Conservation (phyloP, 2,329 filamentous ascomycete species). For the Xylariaceae sp. region DNA sequence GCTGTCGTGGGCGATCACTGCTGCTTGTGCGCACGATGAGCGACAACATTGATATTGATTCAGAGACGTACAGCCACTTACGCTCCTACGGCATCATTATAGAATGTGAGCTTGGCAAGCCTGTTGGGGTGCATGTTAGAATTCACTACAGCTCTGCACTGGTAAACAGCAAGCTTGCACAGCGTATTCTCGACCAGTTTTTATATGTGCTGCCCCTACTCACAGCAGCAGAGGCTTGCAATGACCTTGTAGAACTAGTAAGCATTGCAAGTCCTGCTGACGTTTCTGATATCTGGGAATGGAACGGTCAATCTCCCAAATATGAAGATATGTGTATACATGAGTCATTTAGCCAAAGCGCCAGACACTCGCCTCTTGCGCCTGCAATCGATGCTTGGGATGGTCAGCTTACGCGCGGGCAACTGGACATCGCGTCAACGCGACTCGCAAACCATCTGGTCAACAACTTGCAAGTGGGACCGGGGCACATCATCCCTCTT, state of each 20-base stretch:
- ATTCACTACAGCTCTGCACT: too few relatives aligned
- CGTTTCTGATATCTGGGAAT: not conserved
- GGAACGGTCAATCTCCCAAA: conserved; percentile 4
- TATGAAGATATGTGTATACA: not conserved
- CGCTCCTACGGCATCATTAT: too few relatives aligned
- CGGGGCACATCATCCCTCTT: conserved; percentile 4
- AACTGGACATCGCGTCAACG: conserved; percentile 1
- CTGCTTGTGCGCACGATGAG: too few relatives aligned
- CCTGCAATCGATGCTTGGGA: conserved; percentile 14
- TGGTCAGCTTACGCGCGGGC: conserved; percentile 4
- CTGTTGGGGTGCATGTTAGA: too few relatives aligned
- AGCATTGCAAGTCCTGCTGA: conserved; percentile 2
- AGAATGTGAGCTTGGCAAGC: too few relatives aligned
- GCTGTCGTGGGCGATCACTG: too few relatives aligned
- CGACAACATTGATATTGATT: too few relatives aligned
- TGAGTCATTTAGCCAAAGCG: not conserved
- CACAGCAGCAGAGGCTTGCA: not conserved
- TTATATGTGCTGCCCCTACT: too few relatives aligned
- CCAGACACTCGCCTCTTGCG: not conserved
- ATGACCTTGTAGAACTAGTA: not conserved
- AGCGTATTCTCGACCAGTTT: too few relatives aligned
- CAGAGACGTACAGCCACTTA: too few relatives aligned
- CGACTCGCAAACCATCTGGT: not conserved
- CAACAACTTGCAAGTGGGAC: not conserved
- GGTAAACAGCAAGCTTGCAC: too few relatives aligned